A percentile compares a stretch with the other conserved stretches of the same genome.
These are phyloP conservation scores for Quercus agrifolia DNA, from an alignment of 306 rosid genomes.

Conservation along the genomic window DNA sequence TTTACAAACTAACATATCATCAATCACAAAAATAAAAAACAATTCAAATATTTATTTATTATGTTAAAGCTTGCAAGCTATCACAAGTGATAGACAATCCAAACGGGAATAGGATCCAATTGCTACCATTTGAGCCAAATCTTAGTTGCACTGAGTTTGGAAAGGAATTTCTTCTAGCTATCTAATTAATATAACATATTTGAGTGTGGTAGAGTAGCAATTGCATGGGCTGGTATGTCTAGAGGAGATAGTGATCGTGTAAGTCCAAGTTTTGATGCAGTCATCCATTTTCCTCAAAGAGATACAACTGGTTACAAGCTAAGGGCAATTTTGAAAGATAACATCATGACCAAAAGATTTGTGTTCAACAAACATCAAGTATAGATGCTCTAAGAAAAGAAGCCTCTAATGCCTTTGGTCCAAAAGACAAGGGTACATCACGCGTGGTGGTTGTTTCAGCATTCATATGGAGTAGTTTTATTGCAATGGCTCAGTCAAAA, in stretches of 20 bases:
- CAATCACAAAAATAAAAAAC: no score
- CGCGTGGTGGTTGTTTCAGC: conserved; percentile 5
- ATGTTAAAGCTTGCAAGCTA: not conserved
- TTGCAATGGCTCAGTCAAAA: not conserved
- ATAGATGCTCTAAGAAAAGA: not conserved
- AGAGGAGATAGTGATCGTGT: not conserved
- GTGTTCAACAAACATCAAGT: not conserved
- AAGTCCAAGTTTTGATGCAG: not conserved
- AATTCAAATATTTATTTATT: no score
- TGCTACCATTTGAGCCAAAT: conserved; percentile 17
- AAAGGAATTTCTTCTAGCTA: not conserved
- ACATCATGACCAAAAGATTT: not conserved
- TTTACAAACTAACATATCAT: no score
- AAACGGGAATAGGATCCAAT: not conserved
- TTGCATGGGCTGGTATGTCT: conserved; percentile 13
- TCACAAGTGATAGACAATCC: not conserved
- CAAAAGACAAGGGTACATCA: not conserved
- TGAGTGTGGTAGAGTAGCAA: conserved; percentile 8
- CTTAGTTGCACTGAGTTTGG: not conserved
- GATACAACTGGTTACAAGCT: not conserved
- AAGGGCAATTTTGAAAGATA: not conserved
- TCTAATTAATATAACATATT: conserved; percentile 11
- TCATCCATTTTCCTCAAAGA: not conserved
- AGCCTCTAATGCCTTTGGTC: no score
- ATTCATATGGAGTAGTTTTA: conserved; percentile 9